Evolutionary conservation across 1,139 yeast genomes (phyloP).

Genomic region (Arxiozyma slooffiae): DNA sequence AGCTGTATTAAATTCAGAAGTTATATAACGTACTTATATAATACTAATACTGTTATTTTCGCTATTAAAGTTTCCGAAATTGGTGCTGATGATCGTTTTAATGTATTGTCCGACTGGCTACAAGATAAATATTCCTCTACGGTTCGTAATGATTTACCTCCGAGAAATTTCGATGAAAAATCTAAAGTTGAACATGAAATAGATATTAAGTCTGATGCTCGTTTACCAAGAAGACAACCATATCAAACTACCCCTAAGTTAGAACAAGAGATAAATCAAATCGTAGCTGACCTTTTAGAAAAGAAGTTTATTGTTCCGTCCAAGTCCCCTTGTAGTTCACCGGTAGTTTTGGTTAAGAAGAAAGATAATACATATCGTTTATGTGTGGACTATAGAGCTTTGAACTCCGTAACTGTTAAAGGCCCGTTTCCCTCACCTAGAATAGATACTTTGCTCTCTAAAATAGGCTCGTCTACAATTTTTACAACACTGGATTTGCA

Average conservation of each 20-base stretch:
- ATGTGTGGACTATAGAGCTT: conserved; percentile 23
- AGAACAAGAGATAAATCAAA: conserved; percentile 1
- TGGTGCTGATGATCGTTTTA: not conserved
- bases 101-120: not conserved
- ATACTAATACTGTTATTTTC: not conserved
- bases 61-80: not conserved
- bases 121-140: not conserved
- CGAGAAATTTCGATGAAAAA: not conserved
- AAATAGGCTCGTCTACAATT: conserved; percentile 7
- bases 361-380: conserved; percentile 18
- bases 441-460: conserved; percentile 12
- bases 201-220: conserved; percentile 1
- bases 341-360: conserved; percentile 19
- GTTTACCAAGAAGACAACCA: conserved; percentile 6
- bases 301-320: conserved; percentile 14
- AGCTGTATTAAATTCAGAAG: too few relatives aligned
- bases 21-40: too few relatives aligned
- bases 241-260: conserved; percentile 6
- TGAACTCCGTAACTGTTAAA: conserved; percentile 18
- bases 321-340: conserved; percentile 15
- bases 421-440: conserved; percentile 22
- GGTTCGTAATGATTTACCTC: conserved; percentile 2
- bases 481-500: conserved; percentile 11
- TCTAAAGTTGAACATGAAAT: conserved; percentile 3
- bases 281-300: conserved; percentile 12